Percentiles rank a stretch among this genome's conserved stretches.
Conservation (phyloP, 139 green algal species). For the Pleodorina starrii region DNA sequence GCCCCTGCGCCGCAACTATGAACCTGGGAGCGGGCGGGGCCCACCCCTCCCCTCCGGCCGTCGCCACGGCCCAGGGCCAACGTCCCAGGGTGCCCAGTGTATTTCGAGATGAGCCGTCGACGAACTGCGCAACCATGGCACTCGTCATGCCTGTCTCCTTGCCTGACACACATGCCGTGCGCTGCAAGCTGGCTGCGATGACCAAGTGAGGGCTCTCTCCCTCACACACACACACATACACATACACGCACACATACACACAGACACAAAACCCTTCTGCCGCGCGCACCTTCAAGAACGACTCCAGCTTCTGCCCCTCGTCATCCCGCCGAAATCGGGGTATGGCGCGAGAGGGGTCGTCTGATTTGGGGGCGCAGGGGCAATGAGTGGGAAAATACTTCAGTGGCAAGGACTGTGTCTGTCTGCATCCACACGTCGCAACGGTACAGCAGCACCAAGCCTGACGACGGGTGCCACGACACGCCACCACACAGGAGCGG, state of each 20-base stretch:
- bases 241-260: too few relatives aligned
- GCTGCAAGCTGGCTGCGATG: too few relatives aligned
- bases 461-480: background rate
- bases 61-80: background rate
- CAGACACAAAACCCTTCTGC: too few relatives aligned
- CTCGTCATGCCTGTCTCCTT: background rate
- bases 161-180: background rate
- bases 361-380: background rate
- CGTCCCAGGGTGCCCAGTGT: too few relatives aligned
- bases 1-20: background rate
- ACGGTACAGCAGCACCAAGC: background rate
- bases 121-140: too few relatives aligned
- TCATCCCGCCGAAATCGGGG: background rate
- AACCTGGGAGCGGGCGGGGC: too few relatives aligned
- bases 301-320: background rate
- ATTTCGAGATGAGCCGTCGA: too few relatives aligned
- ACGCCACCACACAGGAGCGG: background rate
- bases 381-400: background rate
- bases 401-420: too few relatives aligned
- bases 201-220: too few relatives aligned
- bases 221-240: too few relatives aligned
- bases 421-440: too few relatives aligned
- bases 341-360: background rate
- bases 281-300: constrained; percentile 4
- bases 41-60: background rate